Evolutionary conservation across 176 grass and related monocot species (phyloP).

Genomic region (Dendrocalamus sinicus): DNA sequence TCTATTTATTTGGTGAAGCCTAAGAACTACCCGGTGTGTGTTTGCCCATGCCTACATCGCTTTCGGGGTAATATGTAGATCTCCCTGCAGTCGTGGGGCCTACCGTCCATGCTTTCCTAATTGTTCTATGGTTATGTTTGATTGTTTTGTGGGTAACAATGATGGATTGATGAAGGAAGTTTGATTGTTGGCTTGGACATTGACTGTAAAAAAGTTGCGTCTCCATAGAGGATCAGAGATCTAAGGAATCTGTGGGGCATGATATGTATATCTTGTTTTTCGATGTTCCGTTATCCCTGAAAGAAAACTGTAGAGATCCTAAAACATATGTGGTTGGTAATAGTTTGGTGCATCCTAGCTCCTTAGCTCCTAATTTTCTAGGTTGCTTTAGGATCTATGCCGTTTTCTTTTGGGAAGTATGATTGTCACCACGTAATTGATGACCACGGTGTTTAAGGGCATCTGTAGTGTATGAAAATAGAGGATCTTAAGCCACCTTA

Average conservation of each 20-base stretch:
- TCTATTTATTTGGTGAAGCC: background rate
- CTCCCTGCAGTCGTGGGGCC: background rate
- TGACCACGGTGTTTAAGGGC: too few species aligned
- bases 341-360: background rate
- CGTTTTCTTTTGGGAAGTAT: background rate
- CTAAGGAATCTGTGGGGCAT: slow-evolving; percentile 6
- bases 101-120: background rate
- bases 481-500: too few species aligned
- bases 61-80: slow-evolving; percentile 7
- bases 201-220: background rate
- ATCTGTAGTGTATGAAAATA: too few species aligned
- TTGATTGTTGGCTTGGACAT: background rate
- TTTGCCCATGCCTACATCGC: background rate
- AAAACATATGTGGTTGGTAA: background rate
- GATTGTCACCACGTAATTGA: too few species aligned
- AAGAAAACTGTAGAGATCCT: background rate
- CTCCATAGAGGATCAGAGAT: background rate
- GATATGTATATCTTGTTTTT: background rate
- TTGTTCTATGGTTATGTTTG: background rate
- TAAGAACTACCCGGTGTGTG: background rate
- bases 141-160: background rate
- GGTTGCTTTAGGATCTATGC: background rate
- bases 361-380: background rate
- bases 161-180: background rate
- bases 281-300: background rate